Evolutionary conservation across 371 early-diverging fungal genomes (phyloP).

Genomic region (Apophysomyces trapeziformis): DNA sequence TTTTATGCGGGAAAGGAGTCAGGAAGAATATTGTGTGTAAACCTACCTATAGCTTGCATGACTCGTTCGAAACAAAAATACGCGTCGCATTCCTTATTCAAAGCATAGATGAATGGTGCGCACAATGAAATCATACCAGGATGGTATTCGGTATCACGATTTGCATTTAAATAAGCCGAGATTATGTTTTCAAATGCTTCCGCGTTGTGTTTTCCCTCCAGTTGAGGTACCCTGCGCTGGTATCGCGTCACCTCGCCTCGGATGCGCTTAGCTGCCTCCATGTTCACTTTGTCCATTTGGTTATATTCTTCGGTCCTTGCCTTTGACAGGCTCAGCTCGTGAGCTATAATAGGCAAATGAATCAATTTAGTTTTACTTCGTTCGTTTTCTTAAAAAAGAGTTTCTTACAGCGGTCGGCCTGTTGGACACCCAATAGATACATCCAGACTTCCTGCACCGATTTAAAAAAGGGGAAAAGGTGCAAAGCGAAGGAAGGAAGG

Average conservation of each 20-base stretch:
- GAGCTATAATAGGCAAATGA: constrained; percentile 51
- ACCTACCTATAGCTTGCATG: constrained; percentile 69
- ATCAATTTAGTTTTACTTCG: neutral
- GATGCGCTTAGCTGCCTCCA: constrained; percentile 80
- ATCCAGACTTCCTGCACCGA: constrained; percentile 85
- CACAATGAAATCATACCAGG: constrained; percentile 80
- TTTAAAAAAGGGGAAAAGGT: constrained; percentile 14
- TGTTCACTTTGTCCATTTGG: constrained; percentile 75
- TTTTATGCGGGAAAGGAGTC: no score
- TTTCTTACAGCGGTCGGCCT: constrained; percentile 83
- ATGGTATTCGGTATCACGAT: constrained; percentile 78
- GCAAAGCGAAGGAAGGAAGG: constrained; percentile 9
- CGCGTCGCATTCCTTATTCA: constrained; percentile 79
- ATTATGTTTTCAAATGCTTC: constrained; percentile 82
- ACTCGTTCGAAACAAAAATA: constrained; percentile 82
- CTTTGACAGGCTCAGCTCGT: constrained; percentile 71
- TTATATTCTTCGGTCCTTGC: constrained; percentile 76
- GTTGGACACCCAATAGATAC: constrained; percentile 85
- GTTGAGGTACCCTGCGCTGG: constrained; percentile 53
- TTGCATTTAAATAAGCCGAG: constrained; percentile 78
- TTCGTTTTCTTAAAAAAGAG: neutral
- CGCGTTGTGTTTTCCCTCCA: constrained; percentile 34
- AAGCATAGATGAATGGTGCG: constrained; percentile 82
- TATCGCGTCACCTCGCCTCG: constrained; percentile 88
- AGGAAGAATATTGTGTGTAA: no score